Evolutionary conservation across 2,329 filamentous ascomycete species (phyloP), one percentile per base, ranked within the genome.

Genomic region (Pseudovirgaria hyperparasitica): DNA sequence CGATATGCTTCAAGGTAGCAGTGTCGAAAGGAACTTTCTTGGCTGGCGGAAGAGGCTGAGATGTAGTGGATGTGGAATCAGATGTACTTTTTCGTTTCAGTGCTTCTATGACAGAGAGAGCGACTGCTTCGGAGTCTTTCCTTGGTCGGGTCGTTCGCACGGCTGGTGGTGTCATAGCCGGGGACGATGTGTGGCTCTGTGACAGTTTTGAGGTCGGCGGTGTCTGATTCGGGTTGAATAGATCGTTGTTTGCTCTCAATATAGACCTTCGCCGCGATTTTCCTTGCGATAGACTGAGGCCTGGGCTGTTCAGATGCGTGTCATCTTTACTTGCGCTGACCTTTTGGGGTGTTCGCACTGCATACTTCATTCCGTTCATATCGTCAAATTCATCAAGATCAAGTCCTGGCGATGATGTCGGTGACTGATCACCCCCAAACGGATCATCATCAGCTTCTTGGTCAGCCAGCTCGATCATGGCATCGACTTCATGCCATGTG

Each of bases 391-490:
- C 63, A 39, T 66, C 63, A 36, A 67, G 65, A 39, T 72, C 70
- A 39, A 70, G 67, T 7, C 62, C 65, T 3, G 70, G 66, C 9
- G 62, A 63, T 2, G 70, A 73, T 3, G 59, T 58, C 5, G 68
- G 67, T 18, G 52, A 50, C 6, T 68, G 71, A 19, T 59, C 53
- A 20, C 62, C 60, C 18, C 63, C 61, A 13, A 60, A 57, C 12
- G 64, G 56, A 32, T 72, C 67, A 15, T 74, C 68, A 28, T 74
- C 69, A 24, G 70, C 68, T 39, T 76, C 70, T 36, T 76, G 62
- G 23, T 74, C 74, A 23, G 82, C 82, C n/a, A 92, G 60, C 18
- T 81, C 78, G 46, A 92, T 90, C 54, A 92, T 86, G 9, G 80
- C 81, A 48, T 90, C 80, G 2, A 84, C 82, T 48, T 90, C 81